A percentile compares a stretch with the other conserved stretches of the same genome.
Conservation (phyloP, 2,329 filamentous ascomycete genomes). For the Fusarium austroafricanum region DNA sequence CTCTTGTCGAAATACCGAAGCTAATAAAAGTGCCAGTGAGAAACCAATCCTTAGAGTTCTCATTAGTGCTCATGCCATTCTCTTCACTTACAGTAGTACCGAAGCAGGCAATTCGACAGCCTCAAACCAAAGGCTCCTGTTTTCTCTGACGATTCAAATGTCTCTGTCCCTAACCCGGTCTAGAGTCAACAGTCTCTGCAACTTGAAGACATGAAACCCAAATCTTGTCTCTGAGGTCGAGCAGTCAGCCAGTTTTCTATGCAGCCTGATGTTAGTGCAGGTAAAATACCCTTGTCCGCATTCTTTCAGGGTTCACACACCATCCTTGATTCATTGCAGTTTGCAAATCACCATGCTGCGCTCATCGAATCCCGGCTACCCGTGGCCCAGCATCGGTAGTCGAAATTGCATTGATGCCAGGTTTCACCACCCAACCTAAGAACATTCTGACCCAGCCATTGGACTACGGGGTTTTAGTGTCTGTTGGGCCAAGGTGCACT, state of each 20-base stretch:
- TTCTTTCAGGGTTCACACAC: slow-evolving; percentile 41
- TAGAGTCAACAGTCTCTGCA: too few species aligned
- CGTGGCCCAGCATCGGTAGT: slow-evolving; percentile 14
- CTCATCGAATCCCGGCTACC: slow-evolving; percentile 17
- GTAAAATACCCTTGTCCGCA: slow-evolving; percentile 39
- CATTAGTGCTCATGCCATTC: not conserved
- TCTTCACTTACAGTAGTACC: too few species aligned
- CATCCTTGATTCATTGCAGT: slow-evolving; percentile 6
- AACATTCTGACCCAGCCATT: slow-evolving; percentile 4
- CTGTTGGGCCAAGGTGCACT: slow-evolving; percentile 3
- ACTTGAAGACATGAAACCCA: too few species aligned
- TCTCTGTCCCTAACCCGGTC: not conserved
- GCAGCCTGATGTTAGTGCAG: slow-evolving; percentile 37
- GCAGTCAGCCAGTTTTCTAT: slow-evolving; percentile 5
- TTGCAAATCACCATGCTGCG: not conserved
- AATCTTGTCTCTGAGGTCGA: too few species aligned
- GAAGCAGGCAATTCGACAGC: not conserved
- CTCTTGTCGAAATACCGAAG: not conserved
- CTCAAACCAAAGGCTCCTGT: too few species aligned
- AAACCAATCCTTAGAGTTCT: not conserved
- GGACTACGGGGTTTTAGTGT: not conserved
- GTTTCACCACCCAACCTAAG: slow-evolving; percentile 25
- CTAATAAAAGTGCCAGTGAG: not conserved
- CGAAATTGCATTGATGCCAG: slow-evolving; percentile 12
- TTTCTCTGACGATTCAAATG: too few species aligned